Evolutionary conservation across 305 asterid species (phyloP), one percentile per base, ranked within the genome.

Genomic region (Ajuga reptans): DNA sequence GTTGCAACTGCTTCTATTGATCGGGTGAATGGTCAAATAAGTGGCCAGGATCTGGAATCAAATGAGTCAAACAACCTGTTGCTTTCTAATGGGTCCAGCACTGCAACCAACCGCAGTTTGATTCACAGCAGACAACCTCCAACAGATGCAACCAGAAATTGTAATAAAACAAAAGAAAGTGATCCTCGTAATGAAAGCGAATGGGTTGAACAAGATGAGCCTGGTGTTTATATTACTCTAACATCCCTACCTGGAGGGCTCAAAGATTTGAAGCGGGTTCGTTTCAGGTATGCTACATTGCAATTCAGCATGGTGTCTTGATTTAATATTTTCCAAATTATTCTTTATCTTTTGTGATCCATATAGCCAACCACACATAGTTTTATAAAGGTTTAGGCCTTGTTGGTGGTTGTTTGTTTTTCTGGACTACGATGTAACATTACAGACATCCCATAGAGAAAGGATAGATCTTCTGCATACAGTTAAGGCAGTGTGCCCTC

Each of bases 181-280:
- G 99, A 89, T 69, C 27, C 86, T 47, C 89, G 85, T 58, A 82
- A 24, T 56, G 97, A 89, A 59, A 89, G 66, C 72, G 99, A 93
- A 76, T 91, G 97, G 97, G 96, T 93, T 69, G 99, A 93, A 79
- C 99, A 93, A 83, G 99, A 91, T 55, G 99, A 93, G 69, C 90
- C 96, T 58, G 99, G 99, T 66, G 99, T 93, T 64, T 93, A 93
- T 81, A 91, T 93, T 36, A 93, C 99, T 29, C 97, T 93, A 64
- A 87, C 96, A 74, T 87, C 97, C 67, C 81, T 91, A 80, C 90
- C 97, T 52, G 97, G 96, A 67, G 99, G 97, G 39, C 82, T 79
- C 76, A 91, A 93, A 74, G 99, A 93, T 75, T 86, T 93, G 73
- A 93, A 93, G 77, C 89, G 99, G 71, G 99, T 93, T 74, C 96